Percentiles rank a stretch among this genome's conserved stretches.
phyloP scores from a whole-genome alignment of 352 stramenopile species.

The Thraustotheca clavata region DNA sequence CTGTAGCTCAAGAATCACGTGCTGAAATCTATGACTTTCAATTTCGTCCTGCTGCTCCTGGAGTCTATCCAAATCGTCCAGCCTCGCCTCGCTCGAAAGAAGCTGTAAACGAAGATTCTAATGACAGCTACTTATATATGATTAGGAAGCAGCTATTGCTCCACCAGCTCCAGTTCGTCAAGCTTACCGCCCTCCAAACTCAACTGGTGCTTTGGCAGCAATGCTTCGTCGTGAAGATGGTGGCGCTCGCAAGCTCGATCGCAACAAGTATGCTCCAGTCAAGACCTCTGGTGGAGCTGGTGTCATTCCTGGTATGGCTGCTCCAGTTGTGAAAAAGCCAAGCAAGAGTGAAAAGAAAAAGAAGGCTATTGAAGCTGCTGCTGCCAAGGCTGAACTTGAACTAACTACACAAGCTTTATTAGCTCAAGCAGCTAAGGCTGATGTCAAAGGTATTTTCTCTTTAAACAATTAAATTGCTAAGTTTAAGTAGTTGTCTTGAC shows the following conservation, averaged over 20 bases:
- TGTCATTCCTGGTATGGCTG: constrained; percentile 59
- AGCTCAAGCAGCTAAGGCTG: neutral
- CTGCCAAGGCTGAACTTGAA: constrained; percentile 23
- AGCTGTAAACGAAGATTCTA: constrained; percentile 19
- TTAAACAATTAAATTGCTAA: neutral
- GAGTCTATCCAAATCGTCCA: constrained; percentile 83
- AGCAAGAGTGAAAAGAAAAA: constrained; percentile 79
- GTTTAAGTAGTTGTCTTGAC: constrained; percentile 33
- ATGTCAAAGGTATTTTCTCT: neutral
- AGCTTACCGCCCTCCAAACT: constrained; percentile 82
- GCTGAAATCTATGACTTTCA: constrained; percentile 80
- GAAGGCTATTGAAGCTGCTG: constrained; percentile 62
- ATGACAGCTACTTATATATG: neutral
- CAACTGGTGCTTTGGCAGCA: constrained; percentile 86
- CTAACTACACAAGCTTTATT: neutral
- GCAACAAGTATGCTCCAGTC: constrained; percentile 72
- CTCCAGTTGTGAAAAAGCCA: constrained; percentile 46
- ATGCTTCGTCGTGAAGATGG: constrained; percentile 84
- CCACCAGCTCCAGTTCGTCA: constrained; percentile 42
- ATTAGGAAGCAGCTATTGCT: constrained; percentile 31
- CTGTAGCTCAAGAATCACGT: constrained; percentile 78
- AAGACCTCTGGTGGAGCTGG: constrained; percentile 26
- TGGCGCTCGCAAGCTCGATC: constrained; percentile 71
- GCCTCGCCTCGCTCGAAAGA: constrained; percentile 75
- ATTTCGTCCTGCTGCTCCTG: constrained; percentile 65